A percentile compares a stretch with the other conserved stretches of the same genome.
phyloP scores from a whole-genome alignment of 2,329 filamentous ascomycete species.

The Aureobasidium pullulans region DNA sequence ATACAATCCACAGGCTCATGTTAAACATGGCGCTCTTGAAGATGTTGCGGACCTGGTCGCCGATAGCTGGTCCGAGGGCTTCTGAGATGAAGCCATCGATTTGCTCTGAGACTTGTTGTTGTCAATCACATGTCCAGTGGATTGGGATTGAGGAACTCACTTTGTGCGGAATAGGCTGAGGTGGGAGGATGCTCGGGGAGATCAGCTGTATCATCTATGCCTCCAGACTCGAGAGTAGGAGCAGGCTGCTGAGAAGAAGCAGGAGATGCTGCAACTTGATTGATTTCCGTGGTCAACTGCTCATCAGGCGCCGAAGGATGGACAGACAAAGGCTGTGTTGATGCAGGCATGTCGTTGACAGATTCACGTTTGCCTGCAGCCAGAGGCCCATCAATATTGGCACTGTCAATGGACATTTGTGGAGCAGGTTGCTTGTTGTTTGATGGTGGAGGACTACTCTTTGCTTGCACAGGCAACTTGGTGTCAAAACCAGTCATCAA shows the following conservation, averaged over 20 bases:
- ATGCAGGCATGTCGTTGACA: background rate
- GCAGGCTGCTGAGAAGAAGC: background rate
- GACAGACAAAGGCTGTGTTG: background rate
- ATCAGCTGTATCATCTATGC: background rate
- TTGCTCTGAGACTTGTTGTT: background rate
- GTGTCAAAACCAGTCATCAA: background rate
- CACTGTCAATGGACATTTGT: background rate
- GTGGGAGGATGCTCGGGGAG: background rate
- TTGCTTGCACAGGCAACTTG: background rate
- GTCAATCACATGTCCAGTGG: background rate
- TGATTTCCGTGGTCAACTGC: too few relatives aligned
- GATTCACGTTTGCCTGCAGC: background rate
- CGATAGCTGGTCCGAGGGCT: background rate
- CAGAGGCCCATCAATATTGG: background rate
- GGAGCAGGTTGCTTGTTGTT: background rate
- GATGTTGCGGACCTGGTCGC: background rate
- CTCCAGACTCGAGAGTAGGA: too few relatives aligned
- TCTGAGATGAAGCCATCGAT: background rate
- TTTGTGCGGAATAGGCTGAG: background rate
- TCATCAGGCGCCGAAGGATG: background rate
- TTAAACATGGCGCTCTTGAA: background rate
- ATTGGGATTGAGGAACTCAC: background rate
- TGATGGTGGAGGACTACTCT: background rate
- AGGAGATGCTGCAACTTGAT: background rate
- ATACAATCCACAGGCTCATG: background rate